Evolutionary conservation across 768 basidiomycete genomes (phyloP), one percentile per base, ranked within the genome.

Genomic region (Leccinum disarticulatum): DNA sequence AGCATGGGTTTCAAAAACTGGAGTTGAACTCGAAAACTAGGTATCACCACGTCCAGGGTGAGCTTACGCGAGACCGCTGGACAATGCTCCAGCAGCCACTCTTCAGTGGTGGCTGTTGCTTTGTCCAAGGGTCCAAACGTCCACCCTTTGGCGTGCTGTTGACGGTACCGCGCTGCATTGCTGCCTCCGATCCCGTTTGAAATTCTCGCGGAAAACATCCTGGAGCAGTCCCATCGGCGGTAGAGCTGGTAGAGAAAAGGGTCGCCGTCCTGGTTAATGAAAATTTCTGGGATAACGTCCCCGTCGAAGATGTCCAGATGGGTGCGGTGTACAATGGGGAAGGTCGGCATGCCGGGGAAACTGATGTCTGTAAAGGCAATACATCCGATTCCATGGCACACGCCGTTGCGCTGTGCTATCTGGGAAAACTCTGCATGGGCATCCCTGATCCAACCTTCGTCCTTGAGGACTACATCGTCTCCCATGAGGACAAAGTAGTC

Each of bases 291-390:
- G 14, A 87, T 66, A 25, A 85, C 74, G 11, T 76, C 68, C 5
- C 83, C 82, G 0, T 69, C 58, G 62, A 87, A 86, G 48, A 84
- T 80, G 31, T 84, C 79, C 68, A 87, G 71, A 63, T 87, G 85
- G 0, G 73, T 80, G 27, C 79, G 77, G 58, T 85, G 82, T 48
- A 87, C 53, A 54, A 85, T 74, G 1, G 86, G 85, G 62, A 86
- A 85, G 0, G 84, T 85, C 0, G 83, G 84, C 82, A 86, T 84
- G 0, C 83, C 86, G 0, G 80, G 81, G 63, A 84, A 86, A 9
- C 77, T 74, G 17, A 67, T 72, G 61, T 85, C 83, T 6, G 78
- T 83, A 70, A 87, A 85, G 0, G 83, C 79, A 2, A 86, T 78
- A 43, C 83, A 85, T 10, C 83, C 85, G 52, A 85, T 77, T 6